Evolutionary conservation across 257 asterid species (phyloP).

Genomic region (Haberlea rhodopensis): DNA sequence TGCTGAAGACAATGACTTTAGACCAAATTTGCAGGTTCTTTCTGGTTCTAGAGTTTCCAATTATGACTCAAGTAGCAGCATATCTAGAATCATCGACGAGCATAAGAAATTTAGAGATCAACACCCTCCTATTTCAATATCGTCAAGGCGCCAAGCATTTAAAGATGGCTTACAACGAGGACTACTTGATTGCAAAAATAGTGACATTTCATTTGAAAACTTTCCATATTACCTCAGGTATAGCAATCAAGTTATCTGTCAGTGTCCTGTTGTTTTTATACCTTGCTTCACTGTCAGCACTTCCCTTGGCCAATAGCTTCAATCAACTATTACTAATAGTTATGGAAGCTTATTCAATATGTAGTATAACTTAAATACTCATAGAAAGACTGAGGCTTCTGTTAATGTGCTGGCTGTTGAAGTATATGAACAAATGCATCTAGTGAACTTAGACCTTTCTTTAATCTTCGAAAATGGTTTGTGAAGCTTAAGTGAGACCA

Average conservation of each 20-base stretch:
- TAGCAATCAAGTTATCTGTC: constrained; percentile 8
- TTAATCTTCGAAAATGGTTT: too few species aligned
- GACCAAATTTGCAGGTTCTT: constrained; percentile 50
- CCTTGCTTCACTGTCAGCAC: constrained; percentile 4
- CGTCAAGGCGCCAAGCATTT: constrained; percentile 68
- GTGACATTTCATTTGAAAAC: constrained; percentile 69
- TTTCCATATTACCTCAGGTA: constrained; percentile 92
- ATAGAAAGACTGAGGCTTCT: constrained; percentile 2
- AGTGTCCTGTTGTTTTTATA: background rate
- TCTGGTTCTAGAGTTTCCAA: constrained; percentile 48
- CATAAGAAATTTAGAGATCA: constrained; percentile 47
- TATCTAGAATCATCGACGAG: constrained; percentile 51
- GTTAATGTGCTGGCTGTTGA: constrained; percentile 1
- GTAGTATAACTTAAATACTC: background rate
- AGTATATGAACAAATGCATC: background rate
- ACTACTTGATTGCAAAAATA: constrained; percentile 48
- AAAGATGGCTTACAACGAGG: constrained; percentile 67
- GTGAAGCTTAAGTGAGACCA: too few species aligned
- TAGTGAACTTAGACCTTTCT: too few species aligned
- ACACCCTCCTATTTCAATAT: constrained; percentile 44
- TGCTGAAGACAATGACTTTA: constrained; percentile 47
- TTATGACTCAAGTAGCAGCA: constrained; percentile 52
- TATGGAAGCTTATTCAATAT: background rate
- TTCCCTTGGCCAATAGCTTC: background rate
- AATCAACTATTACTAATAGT: background rate